Evolutionary conservation across 2,329 filamentous ascomycete species (phyloP), one percentile per base, ranked within the genome.

Genomic region (Fusarium tuaranense): DNA sequence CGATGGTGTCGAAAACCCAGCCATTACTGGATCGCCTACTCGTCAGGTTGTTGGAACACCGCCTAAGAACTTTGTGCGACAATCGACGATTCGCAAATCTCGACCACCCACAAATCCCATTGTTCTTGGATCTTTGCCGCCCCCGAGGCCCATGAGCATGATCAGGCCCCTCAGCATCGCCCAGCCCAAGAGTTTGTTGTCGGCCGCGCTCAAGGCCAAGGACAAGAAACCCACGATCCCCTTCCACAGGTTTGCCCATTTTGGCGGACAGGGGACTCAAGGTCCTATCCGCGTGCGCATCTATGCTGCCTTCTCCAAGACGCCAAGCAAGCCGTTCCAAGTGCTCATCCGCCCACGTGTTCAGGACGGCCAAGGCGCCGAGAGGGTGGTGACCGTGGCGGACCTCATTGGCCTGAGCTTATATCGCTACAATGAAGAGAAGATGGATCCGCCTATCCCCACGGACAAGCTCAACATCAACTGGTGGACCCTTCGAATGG

Each of bases 401-500:
- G 94, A 97, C 77, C 88, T 95, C n/a, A 95, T 97, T 73, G 94
- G 94, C 0, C 87, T 96, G 71, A 92, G 92, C 71, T 83, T 97
- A 14, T 95, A 93, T 87, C 88, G 92, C 72, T 97, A 96, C 80
- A 90, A 91, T 58, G 92, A 95, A 77, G 93, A 95, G 80, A 93
- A 93, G 76, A 85, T 91, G 32, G 90, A 95, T 73, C 94, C 94
- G 5, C 80, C 88, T 1, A 85, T 97, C 12, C 85, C 90, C 0
- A 81, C 85, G 2, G 89, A 92, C 61, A 94, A 94, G 79, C 86
- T 91, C 63, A 94, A 94, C 76, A 92, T 95, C 76, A 96, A 96
- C 79, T 91, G 91, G 86, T 97, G 93, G 93, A 94, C 92, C 27
- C 84, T 97, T 66, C 89, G 94, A 46, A 95, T 97, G 91, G 93